Evolutionary conservation across 176 grass and related monocot genomes (phyloP).

Genomic region (Phoenix roebelenii): DNA sequence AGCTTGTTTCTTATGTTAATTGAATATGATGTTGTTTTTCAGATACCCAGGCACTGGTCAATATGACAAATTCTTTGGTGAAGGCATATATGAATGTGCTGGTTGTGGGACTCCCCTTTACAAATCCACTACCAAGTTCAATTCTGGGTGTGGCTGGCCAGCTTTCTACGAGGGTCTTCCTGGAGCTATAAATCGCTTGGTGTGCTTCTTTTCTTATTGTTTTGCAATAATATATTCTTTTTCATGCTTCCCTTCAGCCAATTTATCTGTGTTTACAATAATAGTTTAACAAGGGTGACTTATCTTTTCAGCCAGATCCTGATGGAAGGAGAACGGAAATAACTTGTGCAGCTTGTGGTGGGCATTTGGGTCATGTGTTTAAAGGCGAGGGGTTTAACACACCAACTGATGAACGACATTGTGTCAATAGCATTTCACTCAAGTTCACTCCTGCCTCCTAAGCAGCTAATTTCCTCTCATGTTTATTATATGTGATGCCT

Average conservation of each 20-base stretch:
- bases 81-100: slow-evolving; percentile 63
- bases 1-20: too few species aligned
- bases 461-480: too few species aligned
- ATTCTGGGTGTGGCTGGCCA: slow-evolving; percentile 93
- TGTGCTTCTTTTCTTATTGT: slow-evolving; percentile 5
- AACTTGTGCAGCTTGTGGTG: slow-evolving; percentile 70
- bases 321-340: slow-evolving; percentile 79
- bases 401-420: slow-evolving; percentile 72
- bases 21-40: slow-evolving; percentile 7
- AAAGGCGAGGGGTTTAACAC: slow-evolving; percentile 85
- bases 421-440: slow-evolving; percentile 21
- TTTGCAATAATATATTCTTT: too few species aligned
- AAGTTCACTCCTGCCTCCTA: too few species aligned
- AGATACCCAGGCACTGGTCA: slow-evolving; percentile 82
- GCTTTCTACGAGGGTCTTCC: slow-evolving; percentile 88
- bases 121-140: slow-evolving; percentile 86
- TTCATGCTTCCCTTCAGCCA: too few species aligned
- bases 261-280: background rate
- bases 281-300: background rate
- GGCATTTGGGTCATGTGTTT: slow-evolving; percentile 85
- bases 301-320: slow-evolving; percentile 47
- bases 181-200: slow-evolving; percentile 60
- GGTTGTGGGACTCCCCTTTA: slow-evolving; percentile 81
- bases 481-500: too few species aligned
- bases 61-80: slow-evolving; percentile 61